Conservation (phyloP, 1,284 basidiomycete genomes). For the Hortiboletus rubellus region DNA sequence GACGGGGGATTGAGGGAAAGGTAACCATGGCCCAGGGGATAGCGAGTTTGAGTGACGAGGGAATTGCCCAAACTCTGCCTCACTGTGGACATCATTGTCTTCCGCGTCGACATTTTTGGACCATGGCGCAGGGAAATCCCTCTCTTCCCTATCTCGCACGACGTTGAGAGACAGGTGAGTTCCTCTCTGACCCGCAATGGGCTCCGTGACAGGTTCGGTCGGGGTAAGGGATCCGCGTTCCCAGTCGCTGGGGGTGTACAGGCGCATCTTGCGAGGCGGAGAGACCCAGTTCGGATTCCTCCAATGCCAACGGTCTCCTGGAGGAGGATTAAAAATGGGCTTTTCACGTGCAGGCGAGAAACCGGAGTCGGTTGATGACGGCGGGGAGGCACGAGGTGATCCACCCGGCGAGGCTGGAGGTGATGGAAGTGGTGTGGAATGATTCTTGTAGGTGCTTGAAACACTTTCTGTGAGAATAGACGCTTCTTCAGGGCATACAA, state of each 20-base stretch:
- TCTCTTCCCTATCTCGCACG: slow-evolving; percentile 16
- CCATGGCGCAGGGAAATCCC: slow-evolving; percentile 4
- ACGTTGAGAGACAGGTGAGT: neutral
- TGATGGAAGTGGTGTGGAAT: slow-evolving; percentile 31
- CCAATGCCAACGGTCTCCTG: slow-evolving; percentile 35
- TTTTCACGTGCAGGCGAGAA: slow-evolving; percentile 25
- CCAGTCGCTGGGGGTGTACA: slow-evolving; percentile 23
- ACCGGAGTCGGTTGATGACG: neutral
- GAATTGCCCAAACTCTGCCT: slow-evolving; percentile 17
- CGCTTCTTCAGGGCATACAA: slow-evolving; percentile 28
- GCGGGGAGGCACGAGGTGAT: slow-evolving; percentile 22
- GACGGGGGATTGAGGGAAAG: slow-evolving; percentile 30
- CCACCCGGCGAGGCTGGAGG: slow-evolving; percentile 29
- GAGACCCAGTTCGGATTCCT: slow-evolving; percentile 38
- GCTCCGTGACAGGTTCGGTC: slow-evolving; percentile 32
- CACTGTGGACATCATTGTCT: slow-evolving; percentile 4
- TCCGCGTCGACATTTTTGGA: slow-evolving; percentile 9
- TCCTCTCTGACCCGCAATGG: slow-evolving; percentile 3
- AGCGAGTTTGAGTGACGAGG: slow-evolving; percentile 20
- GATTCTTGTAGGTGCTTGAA: slow-evolving; percentile 20
- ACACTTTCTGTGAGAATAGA: slow-evolving; percentile 16
- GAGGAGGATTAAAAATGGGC: slow-evolving; percentile 29
- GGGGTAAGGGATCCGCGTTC: slow-evolving; percentile 32
- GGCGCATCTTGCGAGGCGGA: slow-evolving; percentile 33
- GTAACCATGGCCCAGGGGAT: slow-evolving; percentile 27